Evolutionary conservation across 306 rosid genomes (phyloP), one percentile per base, ranked within the genome.

Genomic region (barrel medic (Medicago truncatula)): DNA sequence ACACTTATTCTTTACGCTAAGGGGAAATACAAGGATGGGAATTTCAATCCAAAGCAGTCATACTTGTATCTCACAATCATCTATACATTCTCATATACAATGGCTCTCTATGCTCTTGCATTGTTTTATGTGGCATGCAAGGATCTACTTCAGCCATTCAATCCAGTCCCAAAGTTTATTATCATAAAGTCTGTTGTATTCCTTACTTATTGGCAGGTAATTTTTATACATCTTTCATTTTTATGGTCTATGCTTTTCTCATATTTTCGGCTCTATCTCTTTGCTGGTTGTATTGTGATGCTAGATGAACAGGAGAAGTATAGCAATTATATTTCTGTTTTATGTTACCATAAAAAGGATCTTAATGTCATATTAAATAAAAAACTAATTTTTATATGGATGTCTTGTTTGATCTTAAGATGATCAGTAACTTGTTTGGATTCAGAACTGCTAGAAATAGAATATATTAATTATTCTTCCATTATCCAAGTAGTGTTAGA

Each of bases 121-220:
- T 78, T 94, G 88, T 94, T 94, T 84, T 94, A 94, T 66, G 77
- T 94, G 85, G 98, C 98, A 60, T 94, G 98, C 90, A 91, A 85
- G 88, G 97, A 90, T 87, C 91, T 94, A 58, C 98, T 94, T 74
- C 98, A 90, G 86, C 98, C 98, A 60, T 94, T 94, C 82, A 94
- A 94, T 82, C 98, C 97, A 47, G 97, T 94, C 41, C 98, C 98
- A 8, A 94, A 94, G 89, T 94, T 94, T 67, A 82, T 94, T 70
- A 88, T 94, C 49, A 94, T 94, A 72, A 94, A 94, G 76, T 94
- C 98, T 36, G 98, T 94, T 9, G 98, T 94, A 60, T 94, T 94
- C 89, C 88, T 91, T 92, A 94, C 98, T 76, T 94, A 94, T 86
- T 94, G 98, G 98, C 98, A 94, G 98, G 98, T 91, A 79, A 15